Conservation (phyloP, 1,284 basidiomycete genomes). For the Mycena sp. region DNA sequence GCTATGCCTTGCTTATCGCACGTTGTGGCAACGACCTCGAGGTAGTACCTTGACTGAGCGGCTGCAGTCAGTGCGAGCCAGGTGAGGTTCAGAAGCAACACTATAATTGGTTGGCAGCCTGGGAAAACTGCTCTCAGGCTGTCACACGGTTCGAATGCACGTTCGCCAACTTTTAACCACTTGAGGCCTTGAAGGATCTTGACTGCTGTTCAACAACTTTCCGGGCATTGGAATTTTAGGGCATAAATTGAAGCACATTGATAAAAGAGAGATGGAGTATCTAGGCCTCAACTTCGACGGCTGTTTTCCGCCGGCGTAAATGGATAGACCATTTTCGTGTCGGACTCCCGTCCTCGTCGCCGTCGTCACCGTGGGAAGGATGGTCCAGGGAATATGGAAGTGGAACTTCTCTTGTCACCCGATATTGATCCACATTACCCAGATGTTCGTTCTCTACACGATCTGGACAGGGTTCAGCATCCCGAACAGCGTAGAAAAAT, state of each 20-base stretch:
- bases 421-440: constrained; percentile 64
- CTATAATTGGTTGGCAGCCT: constrained; percentile 12
- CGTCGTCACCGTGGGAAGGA: constrained; percentile 15
- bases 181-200: too few relatives aligned
- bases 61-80: neutral
- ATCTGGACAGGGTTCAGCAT: constrained; percentile 48
- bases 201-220: too few relatives aligned
- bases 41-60: neutral
- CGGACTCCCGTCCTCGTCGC: constrained; percentile 23
- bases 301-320: constrained; percentile 14
- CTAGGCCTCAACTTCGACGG: constrained; percentile 3
- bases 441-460: constrained; percentile 90
- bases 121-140: constrained; percentile 5
- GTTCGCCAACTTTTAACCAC: too few relatives aligned
- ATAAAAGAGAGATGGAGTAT: too few relatives aligned
- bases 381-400: constrained; percentile 28
- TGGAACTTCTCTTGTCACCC: constrained; percentile 26
- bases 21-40: constrained; percentile 15
- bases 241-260: too few relatives aligned
- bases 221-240: too few relatives aligned
- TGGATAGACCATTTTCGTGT: constrained; percentile 23
- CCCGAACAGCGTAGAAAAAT: neutral
- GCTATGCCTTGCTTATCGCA: constrained; percentile 9
- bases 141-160: too few relatives aligned
- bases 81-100: constrained; percentile 15